Base-by-base conservation (phyloP, 2,329 filamentous ascomycete genomes). In the Tolypocladium capitatum region DNA sequence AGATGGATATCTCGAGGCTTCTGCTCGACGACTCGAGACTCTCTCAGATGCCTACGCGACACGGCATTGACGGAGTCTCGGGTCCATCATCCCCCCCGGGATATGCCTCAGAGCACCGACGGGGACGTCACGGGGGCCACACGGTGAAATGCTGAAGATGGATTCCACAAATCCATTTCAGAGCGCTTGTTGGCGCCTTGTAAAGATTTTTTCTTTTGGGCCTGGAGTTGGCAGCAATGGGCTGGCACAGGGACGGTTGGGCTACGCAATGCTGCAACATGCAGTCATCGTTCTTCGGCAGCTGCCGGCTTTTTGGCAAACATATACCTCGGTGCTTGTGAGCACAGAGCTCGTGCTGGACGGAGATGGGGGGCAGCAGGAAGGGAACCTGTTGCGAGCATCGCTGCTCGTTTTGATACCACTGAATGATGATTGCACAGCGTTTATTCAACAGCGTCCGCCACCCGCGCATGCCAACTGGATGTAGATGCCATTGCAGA, bases 1-100 rank as follows among this genome's bases (percentile, higher is more conserved):
- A 80, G 57, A 81, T 81, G 78, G 78, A 78, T 46, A 79, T 81
- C 42, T 77, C 76, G 16, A 70, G 78, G 13, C 65, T 82, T 2
- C 60, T 81, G 2, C 66, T 81, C n/a, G 75, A 80, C 46, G 76
- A 79, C 51, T 62, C 64, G 4, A 66, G 66, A 49, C 48, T 60
- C 3, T 48, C 51, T 9, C 61, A 57, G 41, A 43, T 52, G 20
- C 54, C 50, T 34, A 46, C 55, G 27, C 56, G 62, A 18, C 56
- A 60, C 24, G 57, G 53, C 13, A 34, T 53, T 8, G 63, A 67
- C 6, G 52, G 51, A 21, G 49, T 51, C 24, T 56, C 55, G 14
- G 51, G 51, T 13, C 48, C 60, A 10, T 56, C 58, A 11, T 58
- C 60, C 9, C 53, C 59, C 4, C 43, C 52, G 10, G 51, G 35